Base-by-base conservation (phyloP, 805 yeast species). In the Metschnikowia lochheadii region DNA sequence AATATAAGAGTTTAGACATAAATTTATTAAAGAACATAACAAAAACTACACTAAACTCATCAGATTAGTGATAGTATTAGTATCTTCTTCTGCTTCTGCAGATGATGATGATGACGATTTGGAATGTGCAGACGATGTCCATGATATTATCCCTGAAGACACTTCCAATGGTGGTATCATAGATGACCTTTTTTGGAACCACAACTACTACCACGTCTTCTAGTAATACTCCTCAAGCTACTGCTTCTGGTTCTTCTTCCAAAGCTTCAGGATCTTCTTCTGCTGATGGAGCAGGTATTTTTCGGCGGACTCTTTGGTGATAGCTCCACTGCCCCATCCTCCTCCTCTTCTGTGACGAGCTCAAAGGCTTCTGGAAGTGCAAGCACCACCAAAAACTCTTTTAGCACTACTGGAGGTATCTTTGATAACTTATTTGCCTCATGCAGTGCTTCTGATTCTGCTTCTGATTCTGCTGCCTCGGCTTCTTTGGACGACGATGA, bases 71-170 rank as follows among this genome's bases (percentile, higher is more conserved):
- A n/a, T n/a, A n/a, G n/a, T n/a, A n/a, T n/a, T n/a, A n/a, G n/a
- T n/a, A 20, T 37, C 84, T 65, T 11, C 53, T 45, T 48, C 49
- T 13, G 29, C 26, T 20, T 26, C 48, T 4, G 48, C 34, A 17
- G 42, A 35, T 6, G 50, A n/a, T n/a, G n/a, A n/a, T n/a, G n/a
- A 44, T 13, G 51, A 45, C 10, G 51, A 45, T 5, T 47, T 39
- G 11, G 52, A 49, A 14, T 45, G 49, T 31, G 40, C 17, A 11
- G 41, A 39, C 2, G 52, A 35, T 6, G 40, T 35, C 11, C 44
- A 38, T n/a, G 49, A 20, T 11, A 26, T 18, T 6, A 40, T 39
- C 31, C 32, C 17, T 33, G 37, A 46, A 11, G 29, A 53, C 26
- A 39, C 49, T 38, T 46, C 58, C 21, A 29, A 26, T 23, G 61